Percentiles rank a stretch among this genome's conserved stretches.
Evolutionary conservation across 371 early-diverging fungal genomes (phyloP).

Genomic region (Globomyces sp.): DNA sequence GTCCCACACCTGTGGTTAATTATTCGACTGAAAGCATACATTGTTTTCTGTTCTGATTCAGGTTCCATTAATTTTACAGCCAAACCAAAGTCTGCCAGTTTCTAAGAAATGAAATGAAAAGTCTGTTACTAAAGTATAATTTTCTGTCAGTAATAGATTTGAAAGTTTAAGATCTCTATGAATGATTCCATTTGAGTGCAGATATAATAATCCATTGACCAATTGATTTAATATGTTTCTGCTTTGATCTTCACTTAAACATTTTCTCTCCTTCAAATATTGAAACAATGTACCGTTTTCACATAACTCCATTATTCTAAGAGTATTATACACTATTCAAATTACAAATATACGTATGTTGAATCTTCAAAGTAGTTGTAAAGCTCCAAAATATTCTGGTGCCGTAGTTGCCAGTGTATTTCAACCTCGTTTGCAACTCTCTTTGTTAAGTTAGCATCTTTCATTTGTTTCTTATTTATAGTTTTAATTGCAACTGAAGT

Average conservation of each 20-base stretch:
- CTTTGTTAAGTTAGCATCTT: conserved; percentile 36
- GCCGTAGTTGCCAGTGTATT: conserved; percentile 56
- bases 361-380: conserved; percentile 64
- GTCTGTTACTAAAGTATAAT: conserved; percentile 47
- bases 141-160: conserved; percentile 62
- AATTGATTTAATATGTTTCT: conserved; percentile 50
- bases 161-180: conserved; percentile 75
- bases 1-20: conserved; percentile 69
- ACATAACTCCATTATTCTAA: conserved; percentile 68
- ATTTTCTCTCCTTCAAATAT: conserved; percentile 45
- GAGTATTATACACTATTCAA: too few relatives aligned
- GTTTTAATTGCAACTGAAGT: conserved; percentile 26
- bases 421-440: conserved; percentile 64
- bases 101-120: conserved; percentile 35
- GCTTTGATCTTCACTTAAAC: conserved; percentile 8
- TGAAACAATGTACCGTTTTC: conserved; percentile 64
- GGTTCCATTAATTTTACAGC: conserved; percentile 45
- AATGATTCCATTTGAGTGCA: conserved; percentile 59
- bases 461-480: conserved; percentile 48
- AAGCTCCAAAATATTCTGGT: conserved; percentile 52
- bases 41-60: conserved; percentile 44
- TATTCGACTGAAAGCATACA: background rate
- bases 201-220: conserved; percentile 54
- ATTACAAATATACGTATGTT: conserved; percentile 62
- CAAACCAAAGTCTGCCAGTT: conserved; percentile 77